Base-by-base conservation (phyloP, 83 land plant species). In the Diphasiastrum complanatum region DNA sequence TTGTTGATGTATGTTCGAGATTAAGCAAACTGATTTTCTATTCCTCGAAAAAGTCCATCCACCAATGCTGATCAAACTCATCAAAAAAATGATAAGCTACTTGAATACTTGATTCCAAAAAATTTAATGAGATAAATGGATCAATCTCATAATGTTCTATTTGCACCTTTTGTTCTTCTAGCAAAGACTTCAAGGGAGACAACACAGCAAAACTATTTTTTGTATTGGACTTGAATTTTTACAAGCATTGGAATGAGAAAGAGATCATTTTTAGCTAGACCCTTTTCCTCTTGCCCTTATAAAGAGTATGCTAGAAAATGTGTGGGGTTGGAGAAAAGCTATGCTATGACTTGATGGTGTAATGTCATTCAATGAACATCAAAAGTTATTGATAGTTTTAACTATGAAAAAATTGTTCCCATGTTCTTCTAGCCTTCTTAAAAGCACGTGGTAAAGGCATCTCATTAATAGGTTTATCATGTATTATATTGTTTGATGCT, bases 401-500 rank as follows among this genome's bases (percentile, higher is more conserved):
- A 91, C 72, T 71, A 69, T 45, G 53, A 75, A 34, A 32, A 1
- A 29, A 45, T 3, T 74, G 74, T 45, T 64, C 82, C 2, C 76
- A 56, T 32, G 80, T 87, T 18, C 65, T 91, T 26, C 73, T 91
- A 50, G 89, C 83, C 5, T 91, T 93, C 1, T 85, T 81, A 25
- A 91, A 81, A 68, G 89, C 95, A 11, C 84, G 97, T 49, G 91
- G 91, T 23, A 93, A 91, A 50, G 97, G 97, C 0, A 79, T 91
- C 11, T 81, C 80, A 10, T 77, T 87, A 5, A 85, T 81, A 16
- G 97, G 95, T 24, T 93, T 93, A 33, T 84, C 89, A 26, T 61
- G 97, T 19, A 68, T 91, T 11, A 49, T 91, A 0, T 75, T 87
- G 22, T 50, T 91, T 65, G 97, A 91, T 73, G 81, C 83, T 23